Evolutionary conservation across 129 eudicot species (phyloP), one percentile per base, ranked within the genome.

Genomic region (Centrapalus pauciflorus): DNA sequence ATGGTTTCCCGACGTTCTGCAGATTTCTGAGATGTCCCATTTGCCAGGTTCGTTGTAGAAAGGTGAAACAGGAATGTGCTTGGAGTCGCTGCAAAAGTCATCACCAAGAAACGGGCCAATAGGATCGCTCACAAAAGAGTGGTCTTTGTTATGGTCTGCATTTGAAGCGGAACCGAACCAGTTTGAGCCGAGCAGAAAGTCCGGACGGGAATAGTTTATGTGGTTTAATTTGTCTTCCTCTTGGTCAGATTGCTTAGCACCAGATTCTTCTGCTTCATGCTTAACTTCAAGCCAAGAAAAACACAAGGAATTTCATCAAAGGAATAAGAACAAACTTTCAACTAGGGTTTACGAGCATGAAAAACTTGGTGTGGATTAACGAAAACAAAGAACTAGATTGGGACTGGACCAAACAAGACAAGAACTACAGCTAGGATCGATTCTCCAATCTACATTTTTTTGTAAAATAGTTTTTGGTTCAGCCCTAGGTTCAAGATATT

Each of bases 191-290:
- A 90, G 77, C 57, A 87, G 74, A 52, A 64, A 60, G 67, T 90
- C 97, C 0, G 97, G 97, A 51, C 90, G 76, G 6, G 76, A 65
- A 74, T 58, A 76, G 40, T 73, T 66, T 72, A 77, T 37, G 51
- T 69, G 69, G 70, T 63, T 59, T 4, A 74, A 25, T 7, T 55
- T 52, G 41, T 82, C 86, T 19, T 66, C 73, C 43, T 77, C 83
- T 55, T 60, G 69, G 19, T 71, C 73, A 14, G 38, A 76, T 65
- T 76, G 71, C 63, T 66, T 21, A 1, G 57, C 61, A 45, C 17
- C 77, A 65, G 57, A 55, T 61, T 82, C 82, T 54, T 41, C 73
- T 55, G 80, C 65, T 79, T 77, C 85, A 3, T 77, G 82, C 67
- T 85, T 85, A 54, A 81, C 87, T 74, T 70, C 58, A 60, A 20